Evolutionary conservation across 1,284 basidiomycete species (phyloP).

Genomic region (Rhizopogon parksii): DNA sequence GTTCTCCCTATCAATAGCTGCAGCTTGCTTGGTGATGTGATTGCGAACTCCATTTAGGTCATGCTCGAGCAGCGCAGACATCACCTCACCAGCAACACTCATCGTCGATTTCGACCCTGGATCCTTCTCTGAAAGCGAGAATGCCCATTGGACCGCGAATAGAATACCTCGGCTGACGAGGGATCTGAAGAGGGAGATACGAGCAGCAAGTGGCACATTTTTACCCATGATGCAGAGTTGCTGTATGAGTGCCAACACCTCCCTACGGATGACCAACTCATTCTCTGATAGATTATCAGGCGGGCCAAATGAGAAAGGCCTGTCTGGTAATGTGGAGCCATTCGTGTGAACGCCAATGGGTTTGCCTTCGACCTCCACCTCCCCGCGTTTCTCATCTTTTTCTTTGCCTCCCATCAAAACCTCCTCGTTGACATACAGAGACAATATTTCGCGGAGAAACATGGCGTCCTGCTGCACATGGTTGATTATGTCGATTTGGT

Average conservation of each 20-base stretch:
- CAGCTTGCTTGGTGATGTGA: constrained; percentile 78
- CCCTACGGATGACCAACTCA: constrained; percentile 51
- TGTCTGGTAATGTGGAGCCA: constrained; percentile 20
- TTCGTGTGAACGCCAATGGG: constrained; percentile 29
- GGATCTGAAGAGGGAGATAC: constrained; percentile 83
- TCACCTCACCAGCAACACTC: constrained; percentile 81
- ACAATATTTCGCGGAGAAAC: constrained; percentile 76
- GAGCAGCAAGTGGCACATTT: constrained; percentile 85
- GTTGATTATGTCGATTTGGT: constrained; percentile 96
- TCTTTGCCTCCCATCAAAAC: constrained; percentile 37
- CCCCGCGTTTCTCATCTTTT: constrained; percentile 16
- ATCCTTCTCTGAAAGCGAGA: constrained; percentile 49
- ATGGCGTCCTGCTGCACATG: constrained; percentile 76
- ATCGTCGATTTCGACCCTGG: constrained; percentile 41
- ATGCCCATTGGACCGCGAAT: constrained; percentile 88
- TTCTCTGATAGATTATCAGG: constrained; percentile 42
- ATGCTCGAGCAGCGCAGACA: constrained; percentile 86
- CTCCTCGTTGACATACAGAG: constrained; percentile 67
- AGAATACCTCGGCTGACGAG: constrained; percentile 87
- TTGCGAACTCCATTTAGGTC: constrained; percentile 82
- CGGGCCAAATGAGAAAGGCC: constrained; percentile 44
- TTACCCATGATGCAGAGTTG: constrained; percentile 95
- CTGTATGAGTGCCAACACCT: constrained; percentile 83
- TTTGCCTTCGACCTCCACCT: constrained; percentile 21
- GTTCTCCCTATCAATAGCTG: constrained; percentile 56